Percentiles rank a stretch among this genome's conserved stretches.
These are phyloP conservation scores for Penicillium tannophilum DNA, from an alignment of 495 filamentous ascomycete species.

Conservation along the genomic window DNA sequence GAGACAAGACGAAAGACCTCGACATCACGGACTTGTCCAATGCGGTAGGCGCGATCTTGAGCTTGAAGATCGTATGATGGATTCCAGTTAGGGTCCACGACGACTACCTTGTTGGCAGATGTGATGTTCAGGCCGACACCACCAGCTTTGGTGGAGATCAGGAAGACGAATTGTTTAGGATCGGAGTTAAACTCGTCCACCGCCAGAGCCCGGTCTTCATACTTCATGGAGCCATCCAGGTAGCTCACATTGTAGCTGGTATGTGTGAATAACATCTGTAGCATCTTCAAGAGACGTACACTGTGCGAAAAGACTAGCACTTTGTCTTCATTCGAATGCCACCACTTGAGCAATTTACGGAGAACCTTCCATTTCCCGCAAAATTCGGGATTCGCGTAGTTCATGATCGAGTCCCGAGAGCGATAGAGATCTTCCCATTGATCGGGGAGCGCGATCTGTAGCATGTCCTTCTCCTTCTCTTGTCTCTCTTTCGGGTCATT, in stretches of 20 bases:
- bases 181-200: conserved; percentile 95
- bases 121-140: conserved; percentile 94
- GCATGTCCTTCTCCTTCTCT: conserved; percentile 72
- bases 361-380: conserved; percentile 98
- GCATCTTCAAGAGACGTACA: conserved; percentile 81
- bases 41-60: conserved; percentile 94
- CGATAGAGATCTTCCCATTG: conserved; percentile 76
- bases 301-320: conserved; percentile 92
- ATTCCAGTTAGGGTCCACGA: conserved; percentile 98
- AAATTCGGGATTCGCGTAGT: conserved; percentile 85
- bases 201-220: conserved; percentile 73
- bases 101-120: conserved; percentile 96
- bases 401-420: conserved; percentile 75
- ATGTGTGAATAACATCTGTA: conserved; percentile 82
- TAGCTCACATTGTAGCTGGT: conserved; percentile 93
- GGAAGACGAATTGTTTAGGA: conserved; percentile 86
- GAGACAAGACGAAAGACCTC: conserved; percentile 96
- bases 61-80: conserved; percentile 92
- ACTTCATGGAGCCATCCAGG: conserved; percentile 84
- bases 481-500: conserved; percentile 75
- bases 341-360: conserved; percentile 82
- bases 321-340: conserved; percentile 89
- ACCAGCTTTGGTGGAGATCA: conserved; percentile 92
- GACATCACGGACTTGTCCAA: conserved; percentile 89
- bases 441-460: conserved; percentile 74